Evolutionary conservation across 2,329 filamentous ascomycete species (phyloP).

Genomic region (Xylaria hypoxylon): DNA sequence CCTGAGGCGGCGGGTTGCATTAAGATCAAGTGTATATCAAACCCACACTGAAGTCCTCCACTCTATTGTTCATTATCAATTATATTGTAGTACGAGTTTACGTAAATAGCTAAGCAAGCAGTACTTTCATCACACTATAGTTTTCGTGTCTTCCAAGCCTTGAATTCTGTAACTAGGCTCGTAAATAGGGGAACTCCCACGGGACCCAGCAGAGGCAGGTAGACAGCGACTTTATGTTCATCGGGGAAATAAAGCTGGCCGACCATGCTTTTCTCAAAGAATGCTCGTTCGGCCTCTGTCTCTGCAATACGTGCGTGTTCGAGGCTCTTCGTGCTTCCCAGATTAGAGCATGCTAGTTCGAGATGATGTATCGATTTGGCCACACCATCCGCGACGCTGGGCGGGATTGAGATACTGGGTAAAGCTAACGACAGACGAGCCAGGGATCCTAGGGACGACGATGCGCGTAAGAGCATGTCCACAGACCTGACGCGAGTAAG

Average conservation of each 20-base stretch:
- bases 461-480: conserved; percentile 87
- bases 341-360: conserved; percentile 77
- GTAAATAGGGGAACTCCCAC: conserved; percentile 90
- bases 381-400: conserved; percentile 86
- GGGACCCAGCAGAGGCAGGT: conserved; percentile 89
- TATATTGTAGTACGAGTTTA: conserved; percentile 13
- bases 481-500: conserved; percentile 87
- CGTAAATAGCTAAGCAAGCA: background rate
- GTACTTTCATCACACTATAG: conserved; percentile 46
- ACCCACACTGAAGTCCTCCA: background rate
- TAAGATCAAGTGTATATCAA: background rate
- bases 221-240: conserved; percentile 97
- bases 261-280: conserved; percentile 99
- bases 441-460: conserved; percentile 92
- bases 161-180: conserved; percentile 84
- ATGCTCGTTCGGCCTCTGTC: conserved; percentile 88
- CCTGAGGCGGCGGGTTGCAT: no score
- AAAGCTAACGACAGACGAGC: conserved; percentile 86
- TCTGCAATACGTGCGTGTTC: conserved; percentile 87
- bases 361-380: conserved; percentile 82
- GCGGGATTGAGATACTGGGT: conserved; percentile 90
- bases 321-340: conserved; percentile 75
- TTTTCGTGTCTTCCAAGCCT: conserved; percentile 66
- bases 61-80: conserved; percentile 19
- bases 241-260: conserved; percentile 98